Evolutionary conservation across 768 basidiomycete genomes (phyloP), one percentile per base, ranked within the genome.

Genomic region (Amanita thiersii): DNA sequence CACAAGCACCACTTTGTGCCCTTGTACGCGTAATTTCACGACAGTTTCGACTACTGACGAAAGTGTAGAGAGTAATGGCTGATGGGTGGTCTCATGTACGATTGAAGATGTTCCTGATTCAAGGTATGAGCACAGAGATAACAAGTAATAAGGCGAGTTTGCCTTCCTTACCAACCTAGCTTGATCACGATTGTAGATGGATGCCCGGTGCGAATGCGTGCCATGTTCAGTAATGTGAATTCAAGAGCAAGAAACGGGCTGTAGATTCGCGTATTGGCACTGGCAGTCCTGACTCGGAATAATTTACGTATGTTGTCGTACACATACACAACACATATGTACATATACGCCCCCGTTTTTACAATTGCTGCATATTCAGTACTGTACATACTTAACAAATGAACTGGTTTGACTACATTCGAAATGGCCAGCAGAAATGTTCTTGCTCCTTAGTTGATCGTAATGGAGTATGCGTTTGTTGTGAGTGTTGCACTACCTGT

Each of bases 1-100:
- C 45, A 96, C 91, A 8, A 99, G 77, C 3, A 98, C 88, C 40
- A 98, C 88, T 53, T 91, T 86, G 65, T 99, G 94, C 0, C 94
- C 94, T 31, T 81, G 67, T 4, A 69, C 64, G 35, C 81, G 77
- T 11, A 99, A 73, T 24, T 77, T 63, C 11, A 89, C 72, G 10
- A 91, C 89, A 0, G 90, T 89, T 61, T 99, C 94, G 23, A 93
- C 92, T 33, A 98, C 71, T 0, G 88, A 79, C 0, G 94, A 96
- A 20, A 99, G 74, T 2, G 86, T 87, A 2, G 93, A 88, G 1
- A 99, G 72, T 15, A 96, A 71, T 0, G 94, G 92, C 51, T 91
- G 81, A 53, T 94, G 89, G 0, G 94, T 94, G 39, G 75, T 80
- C 60, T 96, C 88, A 61, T 93, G 88, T 5, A 98, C 87, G 60